Percentiles rank a stretch among this genome's conserved stretches.
These are phyloP conservation scores for Domatiomyces catenatus DNA, from an alignment of 2,329 filamentous ascomycete species.

Conservation along the genomic window DNA sequence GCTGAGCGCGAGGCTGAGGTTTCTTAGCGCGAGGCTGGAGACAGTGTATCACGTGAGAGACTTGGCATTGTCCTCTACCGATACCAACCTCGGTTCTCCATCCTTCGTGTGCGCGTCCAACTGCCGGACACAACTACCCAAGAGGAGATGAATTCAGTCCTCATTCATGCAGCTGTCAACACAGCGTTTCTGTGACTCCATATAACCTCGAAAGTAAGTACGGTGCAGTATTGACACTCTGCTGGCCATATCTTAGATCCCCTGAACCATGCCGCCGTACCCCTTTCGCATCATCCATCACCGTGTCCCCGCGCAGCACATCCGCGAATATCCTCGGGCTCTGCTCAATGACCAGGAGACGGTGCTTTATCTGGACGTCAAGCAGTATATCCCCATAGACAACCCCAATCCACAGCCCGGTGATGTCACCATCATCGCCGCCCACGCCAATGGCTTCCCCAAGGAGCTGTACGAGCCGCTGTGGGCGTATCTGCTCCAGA, in stretches of 20 bases:
- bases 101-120: too few relatives aligned
- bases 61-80: too few relatives aligned
- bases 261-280: constrained; percentile 1
- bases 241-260: background rate
- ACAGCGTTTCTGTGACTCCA: too few relatives aligned
- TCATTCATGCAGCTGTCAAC: too few relatives aligned
- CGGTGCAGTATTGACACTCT: too few relatives aligned
- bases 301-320: constrained; percentile 32
- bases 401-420: constrained; percentile 30
- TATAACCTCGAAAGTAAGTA: too few relatives aligned
- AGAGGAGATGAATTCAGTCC: too few relatives aligned
- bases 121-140: too few relatives aligned
- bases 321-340: constrained; percentile 36
- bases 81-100: too few relatives aligned
- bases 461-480: constrained; percentile 66
- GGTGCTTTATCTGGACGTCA: constrained; percentile 35
- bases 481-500: constrained; percentile 57
- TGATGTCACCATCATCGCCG: constrained; percentile 39
- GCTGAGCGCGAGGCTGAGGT: too few relatives aligned
- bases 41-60: background rate
- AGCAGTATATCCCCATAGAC: constrained; percentile 40
- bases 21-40: too few relatives aligned
- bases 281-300: constrained; percentile 34
- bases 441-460: constrained; percentile 41
- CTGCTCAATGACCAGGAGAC: constrained; percentile 35